These are phyloP conservation scores for Fereydounia khargensis DNA, from an alignment of 1,284 basidiomycete genomes.

Conservation along the genomic window DNA sequence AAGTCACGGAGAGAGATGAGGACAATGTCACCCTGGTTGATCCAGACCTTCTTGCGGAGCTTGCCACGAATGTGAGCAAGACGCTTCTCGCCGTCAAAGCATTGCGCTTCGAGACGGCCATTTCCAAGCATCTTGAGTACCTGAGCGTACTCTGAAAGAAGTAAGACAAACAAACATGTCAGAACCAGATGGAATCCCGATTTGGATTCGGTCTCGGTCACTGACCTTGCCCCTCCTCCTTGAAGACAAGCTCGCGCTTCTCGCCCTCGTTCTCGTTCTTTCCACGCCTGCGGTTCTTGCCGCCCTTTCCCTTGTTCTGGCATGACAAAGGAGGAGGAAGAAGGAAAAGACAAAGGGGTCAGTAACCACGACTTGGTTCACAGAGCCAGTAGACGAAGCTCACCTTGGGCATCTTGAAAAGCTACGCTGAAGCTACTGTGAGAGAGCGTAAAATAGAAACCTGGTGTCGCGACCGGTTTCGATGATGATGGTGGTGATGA, in stretches of 20 bases:
- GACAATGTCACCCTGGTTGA: conserved; percentile 97
- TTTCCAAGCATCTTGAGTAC: conserved; percentile 99
- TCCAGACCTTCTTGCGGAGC: conserved; percentile 99
- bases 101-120: conserved; percentile 91
- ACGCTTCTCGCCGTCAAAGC: conserved; percentile 97
- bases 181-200: background rate
- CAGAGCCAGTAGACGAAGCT: too few relatives aligned
- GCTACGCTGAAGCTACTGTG: too few relatives aligned
- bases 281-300: conserved; percentile 98
- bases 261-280: conserved; percentile 99
- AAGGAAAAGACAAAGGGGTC: too few relatives aligned
- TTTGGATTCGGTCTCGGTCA: conserved; percentile 3
- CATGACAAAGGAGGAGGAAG: too few relatives aligned
- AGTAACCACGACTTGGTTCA: too few relatives aligned
- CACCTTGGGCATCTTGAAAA: too few relatives aligned
- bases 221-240: conserved; percentile 88
- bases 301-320: conserved; percentile 69
- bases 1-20: conserved; percentile 95
- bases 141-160: conserved; percentile 81
- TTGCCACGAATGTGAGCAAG: conserved; percentile 97
- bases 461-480: too few relatives aligned
- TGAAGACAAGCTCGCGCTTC: conserved; percentile 98
- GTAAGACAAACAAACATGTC: background rate
- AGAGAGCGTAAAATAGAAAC: too few relatives aligned
- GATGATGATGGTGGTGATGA: too few relatives aligned